A percentile compares a stretch with the other conserved stretches of the same genome.
Conservation (phyloP, 2,329 filamentous ascomycete genomes). For the Beauveria varroae region DNA sequence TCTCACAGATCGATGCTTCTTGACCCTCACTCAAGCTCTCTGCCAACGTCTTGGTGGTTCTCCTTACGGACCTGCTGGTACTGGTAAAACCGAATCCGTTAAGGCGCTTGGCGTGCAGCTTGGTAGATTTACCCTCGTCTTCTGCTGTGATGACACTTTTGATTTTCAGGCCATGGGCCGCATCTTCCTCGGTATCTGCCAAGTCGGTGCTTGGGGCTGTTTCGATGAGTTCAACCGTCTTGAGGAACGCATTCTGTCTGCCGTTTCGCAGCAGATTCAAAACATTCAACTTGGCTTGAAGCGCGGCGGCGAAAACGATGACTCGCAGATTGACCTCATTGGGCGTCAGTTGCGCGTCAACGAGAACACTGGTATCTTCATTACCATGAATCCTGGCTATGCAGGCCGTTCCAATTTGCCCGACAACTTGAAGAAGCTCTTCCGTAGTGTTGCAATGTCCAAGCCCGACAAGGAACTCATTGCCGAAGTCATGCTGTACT, state of each 20-base stretch:
- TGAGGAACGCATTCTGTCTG: constrained; percentile 93
- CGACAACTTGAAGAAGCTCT: constrained; percentile 98
- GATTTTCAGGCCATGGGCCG: constrained; percentile 99
- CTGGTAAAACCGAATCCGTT: constrained; percentile 97
- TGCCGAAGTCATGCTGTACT: constrained; percentile 99
- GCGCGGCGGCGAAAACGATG: constrained; percentile 72
- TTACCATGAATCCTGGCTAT: constrained; percentile 99
- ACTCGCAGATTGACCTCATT: constrained; percentile 87
- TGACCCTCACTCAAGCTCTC: constrained; percentile 91
- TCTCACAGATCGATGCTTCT: constrained; percentile 94
- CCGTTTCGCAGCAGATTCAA: constrained; percentile 97
- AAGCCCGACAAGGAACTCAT: constrained; percentile 99
- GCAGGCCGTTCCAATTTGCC: constrained; percentile 95
- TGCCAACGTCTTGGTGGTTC: constrained; percentile 94
- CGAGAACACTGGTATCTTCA: constrained; percentile 94
- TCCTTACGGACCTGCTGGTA: constrained; percentile 94
- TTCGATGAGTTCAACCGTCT: constrained; percentile 99
- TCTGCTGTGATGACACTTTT: constrained; percentile 99
- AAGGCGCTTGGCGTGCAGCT: constrained; percentile 96
- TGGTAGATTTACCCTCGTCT: constrained; percentile 94
- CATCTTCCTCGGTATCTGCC: constrained; percentile 98
- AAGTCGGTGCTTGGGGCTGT: constrained; percentile 98
- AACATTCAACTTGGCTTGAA: constrained; percentile 97
- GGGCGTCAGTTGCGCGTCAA: constrained; percentile 87
- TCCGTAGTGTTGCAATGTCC: constrained; percentile 98